phyloP scores from a whole-genome alignment of 2,329 filamentous ascomycete genomes.

The Xylaria sp. region DNA sequence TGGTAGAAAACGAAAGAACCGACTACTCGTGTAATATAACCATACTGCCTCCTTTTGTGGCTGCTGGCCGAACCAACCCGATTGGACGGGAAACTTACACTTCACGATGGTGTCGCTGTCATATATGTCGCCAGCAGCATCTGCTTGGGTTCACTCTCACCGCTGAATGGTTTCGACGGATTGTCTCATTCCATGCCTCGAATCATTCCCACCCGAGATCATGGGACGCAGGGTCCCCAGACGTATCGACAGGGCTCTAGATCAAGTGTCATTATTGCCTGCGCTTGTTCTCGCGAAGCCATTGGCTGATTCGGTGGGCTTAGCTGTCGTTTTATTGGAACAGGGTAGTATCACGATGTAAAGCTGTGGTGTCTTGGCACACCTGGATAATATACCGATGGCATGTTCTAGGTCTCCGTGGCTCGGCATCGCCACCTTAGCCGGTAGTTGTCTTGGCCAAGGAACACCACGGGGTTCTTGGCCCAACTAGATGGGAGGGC shows the following conservation, averaged over 20 bases:
- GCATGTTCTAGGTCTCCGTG: constrained; percentile 45
- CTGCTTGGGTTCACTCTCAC: constrained; percentile 1
- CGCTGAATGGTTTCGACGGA: constrained; percentile 26
- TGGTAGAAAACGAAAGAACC: neutral
- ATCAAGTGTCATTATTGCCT: constrained; percentile 17
- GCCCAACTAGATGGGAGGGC: constrained; percentile 25
- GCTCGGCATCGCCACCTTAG: constrained; percentile 43
- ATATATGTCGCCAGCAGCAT: constrained; percentile 1
- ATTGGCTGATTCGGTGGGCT: constrained; percentile 46
- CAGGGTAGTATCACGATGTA: constrained; percentile 38
- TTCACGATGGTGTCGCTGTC: constrained; percentile 18
- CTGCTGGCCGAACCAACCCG: constrained; percentile 5
- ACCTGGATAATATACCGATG: constrained; percentile 45
- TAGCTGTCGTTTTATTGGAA: constrained; percentile 32
- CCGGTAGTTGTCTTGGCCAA: constrained; percentile 40
- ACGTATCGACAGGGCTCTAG: constrained; percentile 14
- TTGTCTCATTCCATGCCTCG: constrained; percentile 37
- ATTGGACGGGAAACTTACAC: constrained; percentile 23
- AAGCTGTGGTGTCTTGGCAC: constrained; percentile 42
- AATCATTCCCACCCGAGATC: constrained; percentile 24
- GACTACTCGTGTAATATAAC: constrained; percentile 13
- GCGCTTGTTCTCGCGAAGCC: constrained; percentile 24
- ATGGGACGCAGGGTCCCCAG: constrained; percentile 19
- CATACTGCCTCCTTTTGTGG: constrained; percentile 10
- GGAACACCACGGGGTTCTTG: constrained; percentile 18